phyloP scores from a whole-genome alignment of 768 basidiomycete genomes.

The Leccinum rimulosum region DNA sequence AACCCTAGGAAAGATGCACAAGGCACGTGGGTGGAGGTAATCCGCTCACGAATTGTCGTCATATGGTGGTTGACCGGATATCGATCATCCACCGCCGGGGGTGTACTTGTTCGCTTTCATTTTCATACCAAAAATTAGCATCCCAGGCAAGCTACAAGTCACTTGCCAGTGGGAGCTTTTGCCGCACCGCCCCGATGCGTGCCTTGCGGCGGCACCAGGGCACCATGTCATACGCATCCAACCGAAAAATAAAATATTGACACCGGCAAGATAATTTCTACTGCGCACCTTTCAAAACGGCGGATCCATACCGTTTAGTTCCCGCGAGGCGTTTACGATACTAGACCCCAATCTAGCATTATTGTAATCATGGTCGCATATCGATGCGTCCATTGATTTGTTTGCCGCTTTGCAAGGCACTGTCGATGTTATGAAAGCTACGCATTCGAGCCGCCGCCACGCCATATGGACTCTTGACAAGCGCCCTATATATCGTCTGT shows the following conservation, averaged over 20 bases:
- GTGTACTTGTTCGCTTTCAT: neutral
- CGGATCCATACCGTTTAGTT: neutral
- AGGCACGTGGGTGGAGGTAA: neutral
- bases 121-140: neutral
- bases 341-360: neutral
- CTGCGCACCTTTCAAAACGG: neutral
- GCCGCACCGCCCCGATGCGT: neutral
- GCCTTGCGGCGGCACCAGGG: neutral
- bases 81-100: neutral
- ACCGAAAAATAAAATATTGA: neutral
- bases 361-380: neutral
- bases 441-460: neutral
- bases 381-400: neutral
- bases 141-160: neutral
- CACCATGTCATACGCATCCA: neutral
- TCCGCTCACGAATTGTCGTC: neutral
- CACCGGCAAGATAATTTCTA: neutral
- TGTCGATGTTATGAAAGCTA: neutral
- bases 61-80: neutral
- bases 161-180: neutral
- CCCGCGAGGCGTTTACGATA: constrained; percentile 6
- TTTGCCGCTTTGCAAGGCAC: neutral
- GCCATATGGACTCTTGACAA: neutral
- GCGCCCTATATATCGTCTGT: neutral
- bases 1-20: neutral